Evolutionary conservation across 2,329 filamentous ascomycete species (phyloP), one percentile per base, ranked within the genome.

Genomic region (Diaporthe caulivora): DNA sequence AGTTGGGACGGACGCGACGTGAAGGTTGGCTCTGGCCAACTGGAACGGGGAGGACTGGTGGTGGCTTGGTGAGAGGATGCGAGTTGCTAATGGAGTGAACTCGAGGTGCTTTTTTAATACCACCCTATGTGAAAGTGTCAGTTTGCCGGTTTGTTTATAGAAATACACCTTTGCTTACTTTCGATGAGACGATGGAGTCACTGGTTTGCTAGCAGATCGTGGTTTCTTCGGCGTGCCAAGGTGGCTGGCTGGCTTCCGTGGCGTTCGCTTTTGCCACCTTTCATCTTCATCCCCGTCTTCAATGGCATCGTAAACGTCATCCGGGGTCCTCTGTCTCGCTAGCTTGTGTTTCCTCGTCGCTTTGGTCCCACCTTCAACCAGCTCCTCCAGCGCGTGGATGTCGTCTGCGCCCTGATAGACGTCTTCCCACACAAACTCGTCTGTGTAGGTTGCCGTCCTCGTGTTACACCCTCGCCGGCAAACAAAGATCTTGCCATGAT

Each of bases 31-130:
- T 26, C 97, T 92, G 62, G 97, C 97, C 74, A 97, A 89, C 78
- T 97, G 95, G 80, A 98, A 98, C 0, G 97, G 97, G 0, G 97
- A 97, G 2, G 92, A 91, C 55, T 95, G 90, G 72, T 93, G 88
- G 77, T 93, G 90, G 44, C 89, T 89, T 6, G 94, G 93, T 1
- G 94, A 94, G 4, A 99, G 88, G 26, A 93, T 89, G 51, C 97
- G 92, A 18, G 95, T 98, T 9, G 95, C 95, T n/a, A 99, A 86
- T 0, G 97, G 97, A 0, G 97, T 99, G 79, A 98, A 98, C 80
- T 98, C 95, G 47, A 99, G 89, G 7, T 94, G 93, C 79, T 95
- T 98, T 81, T 97, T 97, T 54, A 96, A 85, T 51, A 94, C 84
- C 51, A 95, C 91, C 75, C 88, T 87, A 71, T 73, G 70, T 34